phyloP scores from a whole-genome alignment of 1,284 basidiomycete genomes.

The Malassezia brasiliensis region DNA sequence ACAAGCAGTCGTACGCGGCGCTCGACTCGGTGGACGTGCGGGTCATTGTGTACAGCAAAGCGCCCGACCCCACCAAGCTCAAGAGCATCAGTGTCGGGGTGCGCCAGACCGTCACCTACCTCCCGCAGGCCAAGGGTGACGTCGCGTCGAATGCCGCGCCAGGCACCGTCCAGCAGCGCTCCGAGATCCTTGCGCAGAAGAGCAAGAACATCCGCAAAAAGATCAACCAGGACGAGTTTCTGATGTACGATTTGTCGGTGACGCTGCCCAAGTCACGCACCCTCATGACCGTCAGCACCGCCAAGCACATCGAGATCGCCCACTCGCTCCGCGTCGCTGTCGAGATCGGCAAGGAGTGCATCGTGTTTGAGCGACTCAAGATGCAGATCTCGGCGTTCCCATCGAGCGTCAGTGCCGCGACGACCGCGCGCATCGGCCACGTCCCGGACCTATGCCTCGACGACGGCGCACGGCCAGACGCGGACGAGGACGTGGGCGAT shows the following conservation, averaged over 20 bases:
- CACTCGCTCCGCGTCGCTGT: slow-evolving; percentile 34
- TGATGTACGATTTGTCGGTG: slow-evolving; percentile 35
- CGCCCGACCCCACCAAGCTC: slow-evolving; percentile 33
- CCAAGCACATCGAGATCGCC: slow-evolving; percentile 45
- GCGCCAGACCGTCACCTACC: slow-evolving; percentile 41
- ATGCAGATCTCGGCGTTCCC: slow-evolving; percentile 39
- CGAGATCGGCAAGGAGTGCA: slow-evolving; percentile 36
- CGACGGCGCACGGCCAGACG: not conserved
- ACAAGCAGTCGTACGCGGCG: slow-evolving; percentile 33
- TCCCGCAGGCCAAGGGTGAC: slow-evolving; percentile 23
- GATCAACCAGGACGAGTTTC: slow-evolving; percentile 39
- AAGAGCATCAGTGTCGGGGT: slow-evolving; percentile 33
- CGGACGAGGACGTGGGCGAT: not conserved
- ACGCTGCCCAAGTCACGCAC: slow-evolving; percentile 35
- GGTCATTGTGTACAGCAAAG: slow-evolving; percentile 28
- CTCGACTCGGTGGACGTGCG: slow-evolving; percentile 33
- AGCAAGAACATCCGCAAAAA: slow-evolving; percentile 38
- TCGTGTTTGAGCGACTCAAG: slow-evolving; percentile 42
- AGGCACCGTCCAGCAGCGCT: slow-evolving; percentile 20
- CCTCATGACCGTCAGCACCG: slow-evolving; percentile 42
- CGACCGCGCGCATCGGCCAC: slow-evolving; percentile 33
- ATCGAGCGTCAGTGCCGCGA: slow-evolving; percentile 18
- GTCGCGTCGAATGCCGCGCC: slow-evolving; percentile 22
- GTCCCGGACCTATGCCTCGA: slow-evolving; percentile 32
- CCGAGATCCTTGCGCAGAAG: slow-evolving; percentile 31